Conservation (phyloP, 202 grass and related monocot species). For the Alloteropsis angusta region DNA sequence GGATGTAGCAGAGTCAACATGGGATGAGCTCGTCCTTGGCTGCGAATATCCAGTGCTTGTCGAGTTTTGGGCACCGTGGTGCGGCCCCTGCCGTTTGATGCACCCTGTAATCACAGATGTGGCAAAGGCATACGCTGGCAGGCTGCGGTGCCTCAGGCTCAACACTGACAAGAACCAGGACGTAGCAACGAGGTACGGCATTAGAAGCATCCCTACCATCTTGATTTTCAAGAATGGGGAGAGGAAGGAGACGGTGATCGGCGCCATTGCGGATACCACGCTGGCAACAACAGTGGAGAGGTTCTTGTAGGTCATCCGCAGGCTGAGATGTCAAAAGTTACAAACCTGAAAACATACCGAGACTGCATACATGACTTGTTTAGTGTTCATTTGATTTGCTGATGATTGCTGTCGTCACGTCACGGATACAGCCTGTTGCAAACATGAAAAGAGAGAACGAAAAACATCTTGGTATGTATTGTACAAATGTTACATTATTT, state of each 20-base stretch:
- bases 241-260: constrained; percentile 41
- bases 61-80: constrained; percentile 52
- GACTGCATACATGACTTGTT: not conserved
- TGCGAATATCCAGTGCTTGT: constrained; percentile 28
- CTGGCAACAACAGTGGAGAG: constrained; percentile 30
- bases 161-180: constrained; percentile 40
- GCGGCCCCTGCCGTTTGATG: constrained; percentile 44
- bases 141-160: constrained; percentile 42
- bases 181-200: constrained; percentile 25
- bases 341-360: not conserved
- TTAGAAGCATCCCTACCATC: constrained; percentile 54
- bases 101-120: constrained; percentile 30
- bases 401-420: not conserved
- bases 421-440: not conserved
- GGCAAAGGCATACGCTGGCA: constrained; percentile 19
- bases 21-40: constrained; percentile 32
- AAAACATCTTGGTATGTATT: not conserved
- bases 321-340: not conserved
- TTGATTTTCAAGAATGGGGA: constrained; percentile 47
- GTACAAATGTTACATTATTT: not conserved
- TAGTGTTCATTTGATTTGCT: not conserved
- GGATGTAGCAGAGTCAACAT: constrained; percentile 31
- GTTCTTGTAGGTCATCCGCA: constrained; percentile 7
- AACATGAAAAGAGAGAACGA: not conserved
- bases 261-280: constrained; percentile 17